Percentiles rank a stretch among this genome's conserved stretches.
phyloP scores from a whole-genome alignment of 2,329 filamentous ascomycete genomes.

The Fusarium setosum region DNA sequence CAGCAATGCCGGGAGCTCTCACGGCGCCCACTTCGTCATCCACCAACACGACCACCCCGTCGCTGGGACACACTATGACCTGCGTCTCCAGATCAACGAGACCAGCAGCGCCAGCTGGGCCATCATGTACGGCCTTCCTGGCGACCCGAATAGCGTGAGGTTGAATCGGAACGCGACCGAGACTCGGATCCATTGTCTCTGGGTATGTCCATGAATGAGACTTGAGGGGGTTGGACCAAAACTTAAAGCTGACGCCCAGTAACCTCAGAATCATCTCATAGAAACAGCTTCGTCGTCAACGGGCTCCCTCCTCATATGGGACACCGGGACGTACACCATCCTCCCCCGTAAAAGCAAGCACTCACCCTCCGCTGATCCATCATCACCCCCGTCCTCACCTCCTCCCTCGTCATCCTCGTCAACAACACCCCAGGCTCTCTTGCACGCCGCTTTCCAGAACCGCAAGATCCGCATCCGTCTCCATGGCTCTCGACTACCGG shows the following conservation, averaged over 20 bases:
- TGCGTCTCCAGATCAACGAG: constrained; percentile 76
- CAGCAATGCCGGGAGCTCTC: constrained; percentile 41
- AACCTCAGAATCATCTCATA: constrained; percentile 66
- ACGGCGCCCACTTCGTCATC: constrained; percentile 71
- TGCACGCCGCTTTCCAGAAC: constrained; percentile 62
- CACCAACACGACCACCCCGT: constrained; percentile 81
- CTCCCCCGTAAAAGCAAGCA: constrained; percentile 56
- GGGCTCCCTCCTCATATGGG: constrained; percentile 72
- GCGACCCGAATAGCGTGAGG: constrained; percentile 65
- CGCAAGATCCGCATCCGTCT: constrained; percentile 68
- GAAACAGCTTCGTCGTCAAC: constrained; percentile 66
- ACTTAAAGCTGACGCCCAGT: background rate
- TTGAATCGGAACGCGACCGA: constrained; percentile 70
- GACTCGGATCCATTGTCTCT: constrained; percentile 70
- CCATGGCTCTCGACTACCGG: constrained; percentile 64
- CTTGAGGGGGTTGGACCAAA: background rate
- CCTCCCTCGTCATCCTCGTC: constrained; percentile 23
- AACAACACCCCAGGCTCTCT: constrained; percentile 57
- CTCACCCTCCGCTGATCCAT: constrained; percentile 46
- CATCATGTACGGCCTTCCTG: constrained; percentile 72
- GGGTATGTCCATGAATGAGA: constrained; percentile 53
- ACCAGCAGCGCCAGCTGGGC: constrained; percentile 74
- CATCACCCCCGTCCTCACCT: constrained; percentile 31
- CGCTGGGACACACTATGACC: constrained; percentile 76
- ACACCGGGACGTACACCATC: constrained; percentile 68